Evolutionary conservation across 371 early-diverging fungal genomes (phyloP), one percentile per base, ranked within the genome.

Genomic region (Zychaea mexicana): DNA sequence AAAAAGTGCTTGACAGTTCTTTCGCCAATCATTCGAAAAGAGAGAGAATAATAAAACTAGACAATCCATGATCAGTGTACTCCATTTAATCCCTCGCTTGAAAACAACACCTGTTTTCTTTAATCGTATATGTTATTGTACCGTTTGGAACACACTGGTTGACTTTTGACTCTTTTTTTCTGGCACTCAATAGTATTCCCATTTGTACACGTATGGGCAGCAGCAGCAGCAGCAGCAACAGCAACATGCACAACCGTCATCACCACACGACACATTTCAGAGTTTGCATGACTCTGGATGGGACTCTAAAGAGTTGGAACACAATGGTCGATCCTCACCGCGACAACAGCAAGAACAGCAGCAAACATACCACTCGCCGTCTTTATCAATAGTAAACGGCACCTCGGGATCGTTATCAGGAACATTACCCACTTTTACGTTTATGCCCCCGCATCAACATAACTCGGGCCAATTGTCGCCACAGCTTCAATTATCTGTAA

Each of bases 391-490:
- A 3, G 61, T 61, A n/a, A 32, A 61, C 13, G 61, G 61, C 3
- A 53, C 36, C 21, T 38, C 61, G 8, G 61, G 61, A 17, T 52
- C 53, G 6, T 32, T 61, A 21, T 52, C 61, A 52, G 61, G 61
- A 3, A 61, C 61, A 2, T 31, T 61, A 28, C 61, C 61, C 7
- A 61, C 61, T 0, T 61, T 61, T 17, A 61, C 61, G 5, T 61
- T 61, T 45, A 61, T 61, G 19, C 52, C 61, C 6, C 31, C 52
- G 8, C 52, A 61, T 27, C 61, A 49, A 15, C 53, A 61, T 38
- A 28, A 46, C 30, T 2, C 30, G n/a, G n/a, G n/a, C n/a, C 42
- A 59, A 28, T 52, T 52, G 19, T 28, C 60, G 30, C 21, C 24
- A 7, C 60, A 57, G 15, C n/a, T 33, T n/a, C 60, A 30, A 49